These are phyloP conservation scores for Lasiodiplodia citricola DNA, from an alignment of 2,329 filamentous ascomycete genomes.

Conservation along the genomic window DNA sequence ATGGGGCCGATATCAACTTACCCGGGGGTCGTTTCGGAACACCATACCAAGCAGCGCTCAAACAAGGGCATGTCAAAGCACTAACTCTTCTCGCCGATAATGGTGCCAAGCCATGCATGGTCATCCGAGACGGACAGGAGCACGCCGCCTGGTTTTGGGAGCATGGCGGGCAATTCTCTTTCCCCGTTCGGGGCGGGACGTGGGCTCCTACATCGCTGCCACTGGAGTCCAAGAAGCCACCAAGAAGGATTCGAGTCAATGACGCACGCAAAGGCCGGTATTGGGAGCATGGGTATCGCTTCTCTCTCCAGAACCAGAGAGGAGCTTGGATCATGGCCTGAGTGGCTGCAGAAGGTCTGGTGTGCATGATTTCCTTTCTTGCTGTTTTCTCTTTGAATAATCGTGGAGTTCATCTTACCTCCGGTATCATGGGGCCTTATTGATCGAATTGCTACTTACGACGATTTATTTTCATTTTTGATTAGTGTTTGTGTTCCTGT, in stretches of 20 bases:
- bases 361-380: not conserved
- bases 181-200: not conserved
- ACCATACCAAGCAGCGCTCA: not conserved
- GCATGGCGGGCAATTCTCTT: conserved; percentile 1
- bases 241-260: not conserved
- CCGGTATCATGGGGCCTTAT: too few relatives aligned
- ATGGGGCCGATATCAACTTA: not conserved
- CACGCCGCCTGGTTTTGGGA: conserved; percentile 11
- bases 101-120: not conserved
- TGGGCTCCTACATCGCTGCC: not conserved
- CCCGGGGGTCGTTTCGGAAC: not conserved
- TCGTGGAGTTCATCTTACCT: too few relatives aligned
- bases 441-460: too few relatives aligned
- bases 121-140: not conserved
- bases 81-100: not conserved
- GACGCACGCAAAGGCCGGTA: not conserved
- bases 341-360: not conserved
- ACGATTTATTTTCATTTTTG: too few relatives aligned
- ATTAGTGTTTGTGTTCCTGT: too few relatives aligned
- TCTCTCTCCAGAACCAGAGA: not conserved
- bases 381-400: too few relatives aligned
- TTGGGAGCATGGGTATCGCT: conserved; percentile 3
- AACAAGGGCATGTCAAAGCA: not conserved
- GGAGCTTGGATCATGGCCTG: not conserved
- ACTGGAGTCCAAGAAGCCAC: not conserved